Conservation (phyloP, 331 rosid species). For the Cucumis variabilis region DNA sequence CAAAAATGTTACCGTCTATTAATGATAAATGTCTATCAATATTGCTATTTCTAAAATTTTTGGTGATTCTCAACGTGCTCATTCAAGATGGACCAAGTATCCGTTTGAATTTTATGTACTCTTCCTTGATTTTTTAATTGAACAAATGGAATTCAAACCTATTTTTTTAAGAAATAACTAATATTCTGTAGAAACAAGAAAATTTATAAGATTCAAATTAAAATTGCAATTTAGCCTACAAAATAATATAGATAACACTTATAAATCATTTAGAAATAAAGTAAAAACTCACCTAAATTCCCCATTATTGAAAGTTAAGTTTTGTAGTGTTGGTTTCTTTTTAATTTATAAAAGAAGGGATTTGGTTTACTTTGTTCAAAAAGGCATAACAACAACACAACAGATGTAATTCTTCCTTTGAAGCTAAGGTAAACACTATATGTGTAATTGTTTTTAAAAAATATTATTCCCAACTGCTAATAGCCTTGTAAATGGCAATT, state of each 20-base stretch:
- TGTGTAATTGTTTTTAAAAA: neutral
- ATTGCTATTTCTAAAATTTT: too few relatives aligned
- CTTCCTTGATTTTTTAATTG: too few relatives aligned
- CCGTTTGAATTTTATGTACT: too few relatives aligned
- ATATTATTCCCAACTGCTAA: neutral
- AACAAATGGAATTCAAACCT: too few relatives aligned
- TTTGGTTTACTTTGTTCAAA: neutral
- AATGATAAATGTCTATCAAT: too few relatives aligned
- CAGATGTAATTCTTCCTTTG: constrained; percentile 2
- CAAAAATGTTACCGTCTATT: too few relatives aligned
- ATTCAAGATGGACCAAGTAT: too few relatives aligned
- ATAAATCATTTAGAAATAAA: neutral
- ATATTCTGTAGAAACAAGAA: neutral
- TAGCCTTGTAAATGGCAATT: neutral
- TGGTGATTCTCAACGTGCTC: too few relatives aligned
- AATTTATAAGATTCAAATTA: too few relatives aligned
- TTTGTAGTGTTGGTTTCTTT: neutral
- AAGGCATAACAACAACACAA: neutral
- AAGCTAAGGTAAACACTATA: constrained; percentile 20
- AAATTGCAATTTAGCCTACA: neutral
- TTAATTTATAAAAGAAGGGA: neutral
- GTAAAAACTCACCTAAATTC: neutral
- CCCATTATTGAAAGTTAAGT: neutral
- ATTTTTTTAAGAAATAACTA: too few relatives aligned
- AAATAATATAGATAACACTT: too few relatives aligned